Base-by-base conservation (phyloP, 169 alveolate species). In the Plasmodium ovale region DNA sequence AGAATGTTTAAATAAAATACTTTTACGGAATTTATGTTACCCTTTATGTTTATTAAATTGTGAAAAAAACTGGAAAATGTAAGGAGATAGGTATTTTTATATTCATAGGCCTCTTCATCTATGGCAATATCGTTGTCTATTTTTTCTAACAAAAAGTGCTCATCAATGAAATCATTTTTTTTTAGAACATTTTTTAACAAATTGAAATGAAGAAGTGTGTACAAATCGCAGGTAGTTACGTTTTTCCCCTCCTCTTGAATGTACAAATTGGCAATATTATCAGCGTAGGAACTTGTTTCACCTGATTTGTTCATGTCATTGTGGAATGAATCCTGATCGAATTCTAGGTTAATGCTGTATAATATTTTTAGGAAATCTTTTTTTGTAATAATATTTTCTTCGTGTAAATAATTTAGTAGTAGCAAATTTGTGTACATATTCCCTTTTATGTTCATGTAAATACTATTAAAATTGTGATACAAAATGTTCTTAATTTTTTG, bases 321-420 rank as follows among this genome's bases (percentile, higher is more conserved):
- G 16, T 21, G 37, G n/a, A n/a, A n/a, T 37, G 23, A 14, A 31
- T 9, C 44, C 21, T 62, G 14, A 58, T 42, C 23, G 33, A 49
- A 67, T 53, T 79, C 72, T 27, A 44, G 23, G 44, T 79, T 49
- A 9, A 79, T 79, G 56, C 31, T 42, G 58, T 65, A 79, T 5
- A 79, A 35, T 33, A 79, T 79, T 64, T 79, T 47, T 51, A 79
- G 51, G 19, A 79, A 79, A 42, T 51, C 68, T 9, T 21, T 65
- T 27, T 58, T 51, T n/a, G 53, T 49, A 23, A 79, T 79, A 14
- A 79, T 79, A 64, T 67, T 51, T 65, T 65, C 89, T 23, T 64
- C 89, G 27, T 79, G 44, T 47, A 79, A 51, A 79, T 79, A 79
- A 79, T 79, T 79, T 65, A 79, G 33, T 47, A 79, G 42, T 47